These are phyloP conservation scores for Lonicera japonica DNA, from an alignment of 129 eudicot genomes.

Conservation along the genomic window DNA sequence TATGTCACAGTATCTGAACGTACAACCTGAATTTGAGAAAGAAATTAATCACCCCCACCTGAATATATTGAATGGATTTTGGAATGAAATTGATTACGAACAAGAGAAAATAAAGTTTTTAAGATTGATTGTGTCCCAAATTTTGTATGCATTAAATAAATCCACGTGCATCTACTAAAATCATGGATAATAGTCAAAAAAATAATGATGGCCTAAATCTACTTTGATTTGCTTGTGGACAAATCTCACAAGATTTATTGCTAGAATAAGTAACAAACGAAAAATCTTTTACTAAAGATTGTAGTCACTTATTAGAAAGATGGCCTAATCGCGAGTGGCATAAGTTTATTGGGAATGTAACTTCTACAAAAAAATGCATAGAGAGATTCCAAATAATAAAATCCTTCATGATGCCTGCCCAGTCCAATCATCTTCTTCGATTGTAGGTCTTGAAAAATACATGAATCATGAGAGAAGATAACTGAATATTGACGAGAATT, in stretches of 20 bases:
- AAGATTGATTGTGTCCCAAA: background rate
- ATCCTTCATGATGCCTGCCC: too few relatives aligned
- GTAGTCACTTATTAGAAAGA: background rate
- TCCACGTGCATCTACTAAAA: conserved; percentile 8
- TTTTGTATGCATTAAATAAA: conserved; percentile 1
- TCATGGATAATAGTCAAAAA: conserved; percentile 15
- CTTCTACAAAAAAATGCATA: too few relatives aligned
- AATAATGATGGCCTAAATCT: background rate
- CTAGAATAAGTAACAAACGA: too few relatives aligned
- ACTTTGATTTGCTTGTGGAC: conserved; percentile 3
- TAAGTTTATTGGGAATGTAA: background rate
- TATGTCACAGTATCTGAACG: conserved; percentile 11
- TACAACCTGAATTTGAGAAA: background rate
- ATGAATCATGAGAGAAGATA: too few relatives aligned
- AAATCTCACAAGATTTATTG: conserved; percentile 8
- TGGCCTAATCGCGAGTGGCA: conserved; percentile 7
- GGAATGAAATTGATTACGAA: background rate
- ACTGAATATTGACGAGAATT: too few relatives aligned
- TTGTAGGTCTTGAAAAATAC: too few relatives aligned
- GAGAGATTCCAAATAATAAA: too few relatives aligned
- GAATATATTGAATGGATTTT: background rate
- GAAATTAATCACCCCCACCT: background rate
- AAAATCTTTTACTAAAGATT: too few relatives aligned
- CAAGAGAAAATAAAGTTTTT: background rate
- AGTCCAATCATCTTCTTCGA: too few relatives aligned